Conservation (phyloP, 306 rosid species). For the Vicia faba region DNA sequence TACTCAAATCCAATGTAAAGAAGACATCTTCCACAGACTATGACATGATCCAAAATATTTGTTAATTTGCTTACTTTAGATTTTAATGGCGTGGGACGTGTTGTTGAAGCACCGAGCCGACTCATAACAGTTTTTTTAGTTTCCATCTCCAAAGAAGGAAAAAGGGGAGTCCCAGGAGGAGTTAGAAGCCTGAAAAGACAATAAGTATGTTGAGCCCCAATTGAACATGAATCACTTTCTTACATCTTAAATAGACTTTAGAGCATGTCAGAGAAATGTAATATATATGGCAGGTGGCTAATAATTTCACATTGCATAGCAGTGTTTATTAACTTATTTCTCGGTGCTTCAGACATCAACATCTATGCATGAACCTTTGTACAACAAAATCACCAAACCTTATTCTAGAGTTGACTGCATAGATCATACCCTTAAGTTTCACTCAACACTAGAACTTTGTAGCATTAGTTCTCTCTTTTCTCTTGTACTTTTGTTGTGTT, state of each 20-base stretch:
- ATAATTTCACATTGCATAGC: not conserved
- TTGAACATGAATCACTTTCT: constrained; percentile 22
- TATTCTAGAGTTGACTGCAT: not conserved
- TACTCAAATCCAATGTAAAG: constrained; percentile 33
- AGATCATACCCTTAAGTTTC: not conserved
- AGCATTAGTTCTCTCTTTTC: not conserved
- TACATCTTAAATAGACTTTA: constrained; percentile 3
- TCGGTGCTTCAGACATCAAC: constrained; percentile 11
- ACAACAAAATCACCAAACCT: not conserved
- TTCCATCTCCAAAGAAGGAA: constrained; percentile 94
- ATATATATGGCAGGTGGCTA: constrained; percentile 13
- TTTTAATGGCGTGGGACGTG: constrained; percentile 70
- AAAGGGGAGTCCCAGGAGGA: constrained; percentile 97
- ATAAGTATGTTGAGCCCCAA: constrained; percentile 37
- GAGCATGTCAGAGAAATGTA: constrained; percentile 3
- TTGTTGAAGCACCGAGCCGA: constrained; percentile 67
- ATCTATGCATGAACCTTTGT: constrained; percentile 15
- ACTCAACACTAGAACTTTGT: not conserved
- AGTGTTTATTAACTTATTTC: constrained; percentile 12
- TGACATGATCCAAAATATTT: constrained; percentile 28
- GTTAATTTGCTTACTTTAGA: constrained; percentile 74
- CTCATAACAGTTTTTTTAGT: constrained; percentile 69
- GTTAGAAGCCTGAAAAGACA: constrained; percentile 81
- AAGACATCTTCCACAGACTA: constrained; percentile 17
- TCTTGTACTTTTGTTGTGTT: not conserved